A percentile compares a stretch with the other conserved stretches of the same genome.
These are phyloP conservation scores for Amniculicola lignicola DNA, from an alignment of 495 filamentous ascomycete genomes.

Conservation along the genomic window DNA sequence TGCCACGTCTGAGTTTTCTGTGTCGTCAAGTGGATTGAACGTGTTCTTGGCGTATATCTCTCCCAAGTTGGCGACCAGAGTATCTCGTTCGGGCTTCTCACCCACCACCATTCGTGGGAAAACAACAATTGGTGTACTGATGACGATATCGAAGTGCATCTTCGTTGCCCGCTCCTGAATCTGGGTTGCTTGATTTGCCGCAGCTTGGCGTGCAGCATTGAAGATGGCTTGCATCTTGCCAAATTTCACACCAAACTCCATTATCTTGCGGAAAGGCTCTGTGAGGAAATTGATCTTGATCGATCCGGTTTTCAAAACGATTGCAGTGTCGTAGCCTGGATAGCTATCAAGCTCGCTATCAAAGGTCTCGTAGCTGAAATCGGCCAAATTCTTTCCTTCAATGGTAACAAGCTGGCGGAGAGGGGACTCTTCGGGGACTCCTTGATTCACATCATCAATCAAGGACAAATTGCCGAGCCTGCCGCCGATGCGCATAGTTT, in stretches of 20 bases:
- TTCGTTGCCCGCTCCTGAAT: slow-evolving; percentile 84
- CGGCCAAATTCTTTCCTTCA: slow-evolving; percentile 91
- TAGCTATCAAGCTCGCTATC: slow-evolving; percentile 71
- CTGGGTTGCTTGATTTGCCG: slow-evolving; percentile 89
- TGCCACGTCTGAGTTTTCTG: slow-evolving; percentile 64
- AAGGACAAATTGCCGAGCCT: slow-evolving; percentile 82
- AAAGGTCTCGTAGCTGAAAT: slow-evolving; percentile 96
- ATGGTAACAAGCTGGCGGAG: slow-evolving; percentile 88
- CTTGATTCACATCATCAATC: slow-evolving; percentile 91
- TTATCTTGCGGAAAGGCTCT: slow-evolving; percentile 96
- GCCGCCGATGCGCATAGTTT: slow-evolving; percentile 78
- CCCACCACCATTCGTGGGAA: slow-evolving; percentile 72
- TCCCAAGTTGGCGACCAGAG: slow-evolving; percentile 87
- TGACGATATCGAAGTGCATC: slow-evolving; percentile 87
- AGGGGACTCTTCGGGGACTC: slow-evolving; percentile 72
- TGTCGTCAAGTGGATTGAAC: slow-evolving; percentile 77
- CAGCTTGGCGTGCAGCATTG: slow-evolving; percentile 92
- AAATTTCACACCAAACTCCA: slow-evolving; percentile 96
- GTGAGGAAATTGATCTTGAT: slow-evolving; percentile 95
- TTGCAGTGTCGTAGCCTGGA: slow-evolving; percentile 91
- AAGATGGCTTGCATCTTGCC: slow-evolving; percentile 99
- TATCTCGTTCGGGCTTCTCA: slow-evolving; percentile 65
- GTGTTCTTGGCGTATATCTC: slow-evolving; percentile 96
- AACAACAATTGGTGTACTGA: slow-evolving; percentile 93
- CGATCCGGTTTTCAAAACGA: slow-evolving; percentile 84